phyloP scores from a whole-genome alignment of 1,284 basidiomycete species.

The Rhodotorula sp. region DNA sequence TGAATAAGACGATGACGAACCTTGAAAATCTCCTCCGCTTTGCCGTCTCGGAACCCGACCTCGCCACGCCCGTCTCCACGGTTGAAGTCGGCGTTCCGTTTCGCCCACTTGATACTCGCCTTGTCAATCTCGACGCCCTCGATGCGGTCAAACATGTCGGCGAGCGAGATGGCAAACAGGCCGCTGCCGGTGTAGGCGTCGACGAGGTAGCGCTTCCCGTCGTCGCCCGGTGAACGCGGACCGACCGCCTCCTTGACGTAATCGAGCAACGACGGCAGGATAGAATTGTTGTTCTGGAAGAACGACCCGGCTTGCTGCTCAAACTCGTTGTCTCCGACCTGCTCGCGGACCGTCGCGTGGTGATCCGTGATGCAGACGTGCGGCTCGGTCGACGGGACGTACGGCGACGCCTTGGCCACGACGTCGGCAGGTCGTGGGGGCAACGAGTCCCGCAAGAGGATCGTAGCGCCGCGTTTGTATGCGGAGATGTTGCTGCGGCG shows the following conservation, averaged over 20 bases:
- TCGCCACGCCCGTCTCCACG: constrained; percentile 46
- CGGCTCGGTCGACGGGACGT: constrained; percentile 51
- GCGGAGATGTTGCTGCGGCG: constrained; percentile 66
- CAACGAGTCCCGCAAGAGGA: constrained; percentile 82
- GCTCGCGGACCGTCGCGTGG: constrained; percentile 76
- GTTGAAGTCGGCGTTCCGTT: constrained; percentile 77
- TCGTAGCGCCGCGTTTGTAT: constrained; percentile 86
- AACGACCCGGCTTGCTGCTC: constrained; percentile 68
- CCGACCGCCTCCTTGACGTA: constrained; percentile 74
- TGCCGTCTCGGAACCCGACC: constrained; percentile 57
- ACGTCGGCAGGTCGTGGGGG: constrained; percentile 28
- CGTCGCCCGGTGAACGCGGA: constrained; percentile 13
- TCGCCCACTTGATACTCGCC: constrained; percentile 76
- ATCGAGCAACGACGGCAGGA: constrained; percentile 75
- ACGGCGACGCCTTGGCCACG: constrained; percentile 28
- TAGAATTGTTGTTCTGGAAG: constrained; percentile 79
- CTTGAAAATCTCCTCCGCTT: constrained; percentile 59
- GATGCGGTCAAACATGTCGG: constrained; percentile 71
- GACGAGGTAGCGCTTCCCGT: constrained; percentile 72
- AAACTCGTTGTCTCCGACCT: constrained; percentile 77
- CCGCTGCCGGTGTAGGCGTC: constrained; percentile 91
- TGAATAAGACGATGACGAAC: constrained; percentile 45
- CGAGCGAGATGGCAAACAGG: constrained; percentile 86
- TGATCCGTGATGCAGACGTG: constrained; percentile 83
- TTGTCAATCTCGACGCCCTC: constrained; percentile 76